phyloP scores from a whole-genome alignment of 2,329 filamentous ascomycete genomes.

The Cladosporium austrohemisphaericum region DNA sequence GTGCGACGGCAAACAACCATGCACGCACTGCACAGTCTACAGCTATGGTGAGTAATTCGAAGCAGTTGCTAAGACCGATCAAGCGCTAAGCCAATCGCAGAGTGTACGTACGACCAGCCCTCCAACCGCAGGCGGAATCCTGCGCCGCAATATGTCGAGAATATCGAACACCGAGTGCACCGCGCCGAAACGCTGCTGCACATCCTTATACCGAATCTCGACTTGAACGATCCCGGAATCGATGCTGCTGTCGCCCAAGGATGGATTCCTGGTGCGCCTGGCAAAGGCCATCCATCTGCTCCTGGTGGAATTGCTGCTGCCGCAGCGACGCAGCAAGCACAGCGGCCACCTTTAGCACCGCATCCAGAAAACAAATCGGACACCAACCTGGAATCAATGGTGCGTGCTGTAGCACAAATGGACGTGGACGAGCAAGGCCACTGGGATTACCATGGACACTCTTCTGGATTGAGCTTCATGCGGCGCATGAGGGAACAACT shows the following conservation, averaged over 20 bases:
- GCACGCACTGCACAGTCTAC: slow-evolving; percentile 93
- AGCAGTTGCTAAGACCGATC: neutral
- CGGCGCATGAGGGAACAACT: slow-evolving; percentile 84
- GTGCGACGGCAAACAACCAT: slow-evolving; percentile 54
- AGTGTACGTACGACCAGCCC: slow-evolving; percentile 93
- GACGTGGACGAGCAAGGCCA: slow-evolving; percentile 88
- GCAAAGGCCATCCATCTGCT: slow-evolving; percentile 25
- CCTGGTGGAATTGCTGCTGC: slow-evolving; percentile 12
- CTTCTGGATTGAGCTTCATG: slow-evolving; percentile 86
- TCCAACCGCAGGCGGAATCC: slow-evolving; percentile 88
- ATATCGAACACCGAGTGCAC: slow-evolving; percentile 75
- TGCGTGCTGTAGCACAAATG: slow-evolving; percentile 83
- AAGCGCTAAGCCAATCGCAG: slow-evolving; percentile 43
- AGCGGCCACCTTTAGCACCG: slow-evolving; percentile 27
- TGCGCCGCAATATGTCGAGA: slow-evolving; percentile 88
- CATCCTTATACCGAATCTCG: slow-evolving; percentile 76
- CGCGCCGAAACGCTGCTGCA: slow-evolving; percentile 77
- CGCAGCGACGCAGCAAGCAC: slow-evolving; percentile 23
- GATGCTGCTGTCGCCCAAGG: slow-evolving; percentile 61
- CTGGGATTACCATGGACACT: slow-evolving; percentile 93
- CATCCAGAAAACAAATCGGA: slow-evolving; percentile 52
- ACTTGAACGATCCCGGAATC: slow-evolving; percentile 78
- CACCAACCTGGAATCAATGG: slow-evolving; percentile 84
- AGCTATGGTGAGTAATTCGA: slow-evolving; percentile 72
- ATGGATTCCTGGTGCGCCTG: slow-evolving; percentile 36